Base-by-base conservation (phyloP, 495 filamentous ascomycete species). In the Podospora australis region DNA sequence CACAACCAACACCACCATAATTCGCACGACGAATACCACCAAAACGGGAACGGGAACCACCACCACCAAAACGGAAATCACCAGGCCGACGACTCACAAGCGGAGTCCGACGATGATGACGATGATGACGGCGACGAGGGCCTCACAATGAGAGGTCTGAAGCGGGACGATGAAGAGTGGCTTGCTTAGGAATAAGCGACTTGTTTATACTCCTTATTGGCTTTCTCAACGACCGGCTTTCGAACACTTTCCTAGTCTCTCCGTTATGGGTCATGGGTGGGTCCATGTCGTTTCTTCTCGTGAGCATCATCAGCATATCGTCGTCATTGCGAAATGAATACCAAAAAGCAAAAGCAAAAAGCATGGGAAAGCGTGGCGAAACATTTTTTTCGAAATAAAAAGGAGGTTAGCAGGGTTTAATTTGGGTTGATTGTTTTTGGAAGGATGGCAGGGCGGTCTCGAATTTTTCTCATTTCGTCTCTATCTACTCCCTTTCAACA, bases 151-250 rank as follows among this genome's bases (percentile, higher is more conserved):
- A 59, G 67, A 26, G 71, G 71, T 4, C 58, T 66, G n/a, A 74
- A 71, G 50, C 60, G 72, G 39, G 67, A 72, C 36, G 72, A 75
- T 38, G 71, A 75, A 55, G 67, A 68, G 16, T 75, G 72, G 72
- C 62, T 75, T 22, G 71, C 72, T 16, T 75, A 63, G 43, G 35
- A 2, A 19, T 6, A 7, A 19, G 21, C 4, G 24, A 17, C 36
- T 41, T 14, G 17, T 40, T 9, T 19, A 2, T 9, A 19, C 23
- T 13, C 20, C 20, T 40, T n/a, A 7, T 30, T 7, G 7, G 13
- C 28, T n/a, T 7, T 30, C n/a, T 30, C 28, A 6, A 30, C n/a
- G 7, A 30, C n/a, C 28, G 7, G 20, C 4, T 45, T 26, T 24
- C 41, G 30, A 16, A 10, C 10, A 10, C 10, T 8, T 2, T 10